A percentile compares a stretch with the other conserved stretches of the same genome.
Conservation (phyloP, 371 early-diverging fungal species). For the Capillidium heterosporum region DNA sequence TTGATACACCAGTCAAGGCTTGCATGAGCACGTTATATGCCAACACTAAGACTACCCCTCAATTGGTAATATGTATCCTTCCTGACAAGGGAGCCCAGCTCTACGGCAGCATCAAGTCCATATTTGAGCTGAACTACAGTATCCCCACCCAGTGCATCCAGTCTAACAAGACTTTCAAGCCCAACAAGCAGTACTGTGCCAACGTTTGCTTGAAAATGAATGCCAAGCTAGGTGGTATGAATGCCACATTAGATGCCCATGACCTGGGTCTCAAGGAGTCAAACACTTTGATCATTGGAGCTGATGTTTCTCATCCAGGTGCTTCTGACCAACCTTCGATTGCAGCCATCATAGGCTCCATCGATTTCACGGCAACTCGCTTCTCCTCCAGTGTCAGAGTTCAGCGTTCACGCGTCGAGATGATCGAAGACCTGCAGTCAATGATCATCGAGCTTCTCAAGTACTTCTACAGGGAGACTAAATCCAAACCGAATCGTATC, state of each 20-base stretch:
- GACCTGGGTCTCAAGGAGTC: conserved; percentile 37
- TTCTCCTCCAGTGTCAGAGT: conserved; percentile 67
- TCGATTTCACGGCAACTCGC: conserved; percentile 67
- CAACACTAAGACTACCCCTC: conserved; percentile 49
- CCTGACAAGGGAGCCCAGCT: conserved; percentile 68
- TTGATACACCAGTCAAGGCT: conserved; percentile 34
- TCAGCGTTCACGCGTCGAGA: conserved; percentile 71
- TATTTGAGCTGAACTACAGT: conserved; percentile 78
- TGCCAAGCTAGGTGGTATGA: conserved; percentile 71
- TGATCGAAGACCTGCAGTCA: conserved; percentile 61
- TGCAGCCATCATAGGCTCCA: conserved; percentile 74
- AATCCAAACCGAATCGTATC: conserved; percentile 65
- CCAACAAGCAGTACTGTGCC: conserved; percentile 47
- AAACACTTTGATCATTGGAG: conserved; percentile 83
- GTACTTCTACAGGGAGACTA: conserved; percentile 48
- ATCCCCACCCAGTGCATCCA: conserved; percentile 86
- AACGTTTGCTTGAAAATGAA: conserved; percentile 80
- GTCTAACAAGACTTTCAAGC: conserved; percentile 38
- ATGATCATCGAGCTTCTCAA: conserved; percentile 72
- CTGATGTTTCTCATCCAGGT: conserved; percentile 87
- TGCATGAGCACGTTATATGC: conserved; percentile 22
- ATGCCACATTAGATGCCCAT: conserved; percentile 24
- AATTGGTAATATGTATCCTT: conserved; percentile 64
- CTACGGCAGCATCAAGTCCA: conserved; percentile 89
- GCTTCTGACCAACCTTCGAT: conserved; percentile 52